phyloP scores from a whole-genome alignment of 75 land plant genomes.

The Ceratopteris richardii region DNA sequence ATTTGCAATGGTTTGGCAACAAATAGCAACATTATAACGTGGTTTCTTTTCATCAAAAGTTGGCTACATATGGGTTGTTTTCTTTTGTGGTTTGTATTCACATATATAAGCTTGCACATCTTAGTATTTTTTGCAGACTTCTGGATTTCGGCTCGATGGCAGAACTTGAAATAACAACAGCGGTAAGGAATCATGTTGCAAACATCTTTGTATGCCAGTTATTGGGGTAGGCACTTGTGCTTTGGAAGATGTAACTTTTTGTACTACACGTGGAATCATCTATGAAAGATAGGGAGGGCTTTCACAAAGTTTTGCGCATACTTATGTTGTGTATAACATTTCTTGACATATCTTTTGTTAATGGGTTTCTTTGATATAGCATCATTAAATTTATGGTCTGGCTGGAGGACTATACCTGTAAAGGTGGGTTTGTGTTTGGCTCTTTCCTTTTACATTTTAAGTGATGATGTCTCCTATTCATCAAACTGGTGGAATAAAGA shows the following conservation, averaged over 20 bases:
- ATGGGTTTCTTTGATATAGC: slow-evolving; percentile 84
- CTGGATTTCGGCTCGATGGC: slow-evolving; percentile 72
- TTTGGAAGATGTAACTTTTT: slow-evolving; percentile 85
- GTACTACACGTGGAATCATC: slow-evolving; percentile 64
- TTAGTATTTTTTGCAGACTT: slow-evolving; percentile 83
- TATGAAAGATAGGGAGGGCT: slow-evolving; percentile 48
- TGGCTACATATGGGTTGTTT: slow-evolving; percentile 41
- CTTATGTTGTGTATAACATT: slow-evolving; percentile 52
- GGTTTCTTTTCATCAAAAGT: slow-evolving; percentile 34
- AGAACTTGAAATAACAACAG: slow-evolving; percentile 38
- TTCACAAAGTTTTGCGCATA: slow-evolving; percentile 42
- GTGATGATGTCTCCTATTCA: slow-evolving; percentile 95
- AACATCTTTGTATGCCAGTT: slow-evolving; percentile 36
- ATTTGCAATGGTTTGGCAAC: too few relatives aligned
- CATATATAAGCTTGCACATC: slow-evolving; percentile 71
- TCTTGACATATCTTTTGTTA: slow-evolving; percentile 47
- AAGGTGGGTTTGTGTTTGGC: slow-evolving; percentile 69
- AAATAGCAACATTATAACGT: neutral
- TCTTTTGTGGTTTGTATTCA: slow-evolving; percentile 62
- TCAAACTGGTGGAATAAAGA: slow-evolving; percentile 67
- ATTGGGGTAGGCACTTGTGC: slow-evolving; percentile 81
- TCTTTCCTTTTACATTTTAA: slow-evolving; percentile 80
- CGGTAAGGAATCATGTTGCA: slow-evolving; percentile 11
- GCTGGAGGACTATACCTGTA: slow-evolving; percentile 39
- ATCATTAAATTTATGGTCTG: slow-evolving; percentile 68